These are phyloP conservation scores for Gaertneriomyces semiglobifer DNA, from an alignment of 192 early-diverging fungal genomes.

Conservation along the genomic window DNA sequence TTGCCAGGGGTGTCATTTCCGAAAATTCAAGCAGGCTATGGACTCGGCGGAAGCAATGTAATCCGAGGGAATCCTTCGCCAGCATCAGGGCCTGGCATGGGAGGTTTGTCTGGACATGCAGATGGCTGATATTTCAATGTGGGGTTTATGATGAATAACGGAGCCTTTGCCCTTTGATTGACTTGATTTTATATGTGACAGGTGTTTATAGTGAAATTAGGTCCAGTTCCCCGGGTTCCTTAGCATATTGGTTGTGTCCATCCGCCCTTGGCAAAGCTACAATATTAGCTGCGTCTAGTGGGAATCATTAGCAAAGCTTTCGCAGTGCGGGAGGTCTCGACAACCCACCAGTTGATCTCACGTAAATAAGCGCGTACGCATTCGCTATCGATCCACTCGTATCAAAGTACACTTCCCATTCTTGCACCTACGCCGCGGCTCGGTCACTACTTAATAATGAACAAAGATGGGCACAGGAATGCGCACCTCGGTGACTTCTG, in stretches of 20 bases:
- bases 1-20: conserved; percentile 21
- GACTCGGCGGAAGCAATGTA: conserved; percentile 20
- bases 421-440: conserved; percentile 11
- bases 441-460: background rate
- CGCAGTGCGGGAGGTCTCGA: no score
- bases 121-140: conserved; percentile 2
- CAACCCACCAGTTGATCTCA: background rate
- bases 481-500: conserved; percentile 29
- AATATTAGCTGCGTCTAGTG: no score
- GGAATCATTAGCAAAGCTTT: no score
- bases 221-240: no score
- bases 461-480: background rate
- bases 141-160: no score
- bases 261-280: no score
- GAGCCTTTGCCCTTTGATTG: no score
- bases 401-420: conserved; percentile 35
- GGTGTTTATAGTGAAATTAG: no score
- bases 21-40: conserved; percentile 29
- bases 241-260: no score
- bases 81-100: conserved; percentile 23
- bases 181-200: no score
- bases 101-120: conserved; percentile 21
- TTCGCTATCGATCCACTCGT: conserved; percentile 31
- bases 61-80: conserved; percentile 25
- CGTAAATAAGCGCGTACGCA: conserved; percentile 38